phyloP scores from a whole-genome alignment of 1,284 basidiomycete species.

The Naganishia liquefaciens region DNA sequence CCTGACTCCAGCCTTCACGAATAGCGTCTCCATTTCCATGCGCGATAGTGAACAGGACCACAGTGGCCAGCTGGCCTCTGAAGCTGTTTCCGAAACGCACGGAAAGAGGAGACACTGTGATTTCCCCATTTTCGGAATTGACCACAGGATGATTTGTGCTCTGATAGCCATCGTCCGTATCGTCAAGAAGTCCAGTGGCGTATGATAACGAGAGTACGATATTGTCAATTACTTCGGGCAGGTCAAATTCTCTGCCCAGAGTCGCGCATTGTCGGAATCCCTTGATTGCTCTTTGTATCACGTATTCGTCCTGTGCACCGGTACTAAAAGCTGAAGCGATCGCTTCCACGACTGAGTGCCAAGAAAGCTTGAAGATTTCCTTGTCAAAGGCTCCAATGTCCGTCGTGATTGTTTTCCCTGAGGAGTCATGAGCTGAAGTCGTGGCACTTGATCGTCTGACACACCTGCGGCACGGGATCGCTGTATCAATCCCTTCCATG shows the following conservation, averaged over 20 bases:
- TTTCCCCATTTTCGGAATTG: conserved; percentile 84
- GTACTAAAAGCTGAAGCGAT: conserved; percentile 91
- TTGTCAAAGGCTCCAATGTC: conserved; percentile 79
- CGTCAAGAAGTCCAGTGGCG: conserved; percentile 78
- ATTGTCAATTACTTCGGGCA: conserved; percentile 95
- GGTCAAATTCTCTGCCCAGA: conserved; percentile 80
- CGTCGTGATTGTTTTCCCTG: conserved; percentile 76
- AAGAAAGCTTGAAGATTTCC: conserved; percentile 87
- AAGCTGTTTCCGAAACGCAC: conserved; percentile 94
- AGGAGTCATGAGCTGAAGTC: conserved; percentile 11
- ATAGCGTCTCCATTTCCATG: conserved; percentile 95
- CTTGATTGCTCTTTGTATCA: conserved; percentile 89
- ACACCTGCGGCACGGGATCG: conserved; percentile 76
- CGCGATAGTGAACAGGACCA: conserved; percentile 95
- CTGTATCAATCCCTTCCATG: conserved; percentile 92
- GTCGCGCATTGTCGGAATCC: conserved; percentile 96
- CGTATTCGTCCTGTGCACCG: conserved; percentile 87
- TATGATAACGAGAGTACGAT: conserved; percentile 89
- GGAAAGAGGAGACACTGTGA: conserved; percentile 89
- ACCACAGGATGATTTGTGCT: conserved; percentile 83
- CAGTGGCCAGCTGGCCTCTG: conserved; percentile 93
- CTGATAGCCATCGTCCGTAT: conserved; percentile 64
- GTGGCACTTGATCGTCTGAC: conserved; percentile 37
- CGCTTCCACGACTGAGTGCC: conserved; percentile 88
- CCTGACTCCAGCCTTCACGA: conserved; percentile 90